phyloP scores from a whole-genome alignment of 2,329 filamentous ascomycete genomes.

The Akanthomyces muscarius region DNA sequence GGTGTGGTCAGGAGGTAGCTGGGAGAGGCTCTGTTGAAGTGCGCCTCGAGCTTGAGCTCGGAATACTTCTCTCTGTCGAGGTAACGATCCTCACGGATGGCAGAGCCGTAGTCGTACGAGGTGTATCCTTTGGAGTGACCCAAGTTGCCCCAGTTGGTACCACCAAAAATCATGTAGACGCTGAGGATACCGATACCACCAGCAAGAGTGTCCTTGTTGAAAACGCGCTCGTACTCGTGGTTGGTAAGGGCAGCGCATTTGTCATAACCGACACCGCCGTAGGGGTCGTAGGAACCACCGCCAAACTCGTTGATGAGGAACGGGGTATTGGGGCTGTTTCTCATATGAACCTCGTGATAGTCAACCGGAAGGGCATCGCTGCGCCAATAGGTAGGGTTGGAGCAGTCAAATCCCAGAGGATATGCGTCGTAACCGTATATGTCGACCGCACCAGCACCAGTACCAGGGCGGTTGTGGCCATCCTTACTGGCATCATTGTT shows the following conservation, averaged over 20 bases:
- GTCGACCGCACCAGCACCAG: slow-evolving; percentile 31
- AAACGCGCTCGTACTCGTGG: slow-evolving; percentile 65
- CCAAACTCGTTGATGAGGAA: slow-evolving; percentile 62
- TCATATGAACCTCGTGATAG: slow-evolving; percentile 50
- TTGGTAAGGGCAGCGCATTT: slow-evolving; percentile 60
- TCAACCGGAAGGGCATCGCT: slow-evolving; percentile 50
- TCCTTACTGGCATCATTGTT: slow-evolving; percentile 58
- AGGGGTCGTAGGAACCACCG: slow-evolving; percentile 63
- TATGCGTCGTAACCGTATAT: slow-evolving; percentile 45
- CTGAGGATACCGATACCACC: slow-evolving; percentile 62
- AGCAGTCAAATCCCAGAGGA: slow-evolving; percentile 40
- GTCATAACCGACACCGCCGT: slow-evolving; percentile 66
- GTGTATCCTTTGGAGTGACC: slow-evolving; percentile 60
- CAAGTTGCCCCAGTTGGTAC: slow-evolving; percentile 74
- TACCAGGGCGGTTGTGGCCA: slow-evolving; percentile 21
- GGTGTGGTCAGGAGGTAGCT: slow-evolving; percentile 58
- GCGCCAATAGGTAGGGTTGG: slow-evolving; percentile 52
- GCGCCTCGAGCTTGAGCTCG: slow-evolving; percentile 66
- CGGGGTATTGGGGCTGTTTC: slow-evolving; percentile 60
- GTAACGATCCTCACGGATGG: slow-evolving; percentile 61
- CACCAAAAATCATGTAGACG: slow-evolving; percentile 70
- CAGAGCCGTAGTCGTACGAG: slow-evolving; percentile 44
- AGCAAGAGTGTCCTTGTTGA: slow-evolving; percentile 68
- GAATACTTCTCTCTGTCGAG: slow-evolving; percentile 68
- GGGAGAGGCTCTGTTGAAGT: slow-evolving; percentile 66